phyloP scores from a whole-genome alignment of 2,329 filamentous ascomycete genomes.

The Colletotrichum siamense region DNA sequence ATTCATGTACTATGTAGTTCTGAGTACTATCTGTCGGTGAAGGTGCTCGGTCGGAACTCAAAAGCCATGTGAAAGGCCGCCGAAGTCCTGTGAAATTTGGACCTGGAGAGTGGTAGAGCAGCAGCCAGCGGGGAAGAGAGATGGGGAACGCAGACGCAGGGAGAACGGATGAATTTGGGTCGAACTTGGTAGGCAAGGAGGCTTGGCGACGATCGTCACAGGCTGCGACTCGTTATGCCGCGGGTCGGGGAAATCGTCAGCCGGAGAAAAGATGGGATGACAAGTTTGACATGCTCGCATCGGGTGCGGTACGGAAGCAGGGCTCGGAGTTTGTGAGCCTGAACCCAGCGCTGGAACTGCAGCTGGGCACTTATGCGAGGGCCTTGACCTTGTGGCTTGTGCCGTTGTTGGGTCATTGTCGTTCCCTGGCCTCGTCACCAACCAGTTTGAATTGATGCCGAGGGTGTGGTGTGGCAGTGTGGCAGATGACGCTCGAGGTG shows the following conservation, averaged over 20 bases:
- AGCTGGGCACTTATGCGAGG: not conserved
- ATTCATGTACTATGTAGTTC: not conserved
- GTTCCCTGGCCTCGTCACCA: not conserved
- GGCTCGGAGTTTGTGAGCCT: not conserved
- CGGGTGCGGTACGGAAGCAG: not conserved
- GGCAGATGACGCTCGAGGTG: not conserved
- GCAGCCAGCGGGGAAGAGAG: not conserved
- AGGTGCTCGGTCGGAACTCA: not conserved
- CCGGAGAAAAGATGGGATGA: constrained; percentile 21
- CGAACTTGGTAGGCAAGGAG: not conserved
- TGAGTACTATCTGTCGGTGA: not conserved
- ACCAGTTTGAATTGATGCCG: not conserved
- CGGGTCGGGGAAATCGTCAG: constrained; percentile 14
- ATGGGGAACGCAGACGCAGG: not conserved
- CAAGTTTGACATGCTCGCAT: constrained; percentile 10
- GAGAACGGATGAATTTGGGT: not conserved
- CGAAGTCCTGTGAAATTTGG: not conserved
- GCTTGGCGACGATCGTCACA: constrained; percentile 15
- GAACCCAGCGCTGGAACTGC: not conserved
- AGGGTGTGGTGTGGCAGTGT: not conserved
- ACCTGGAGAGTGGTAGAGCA: not conserved
- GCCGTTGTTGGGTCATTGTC: not conserved
- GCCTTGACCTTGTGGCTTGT: not conserved
- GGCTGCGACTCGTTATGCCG: constrained; percentile 17
- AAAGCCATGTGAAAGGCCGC: not conserved